Percentiles rank a stretch among this genome's conserved stretches.
phyloP scores from a whole-genome alignment of 208 protist species.

The Trypanosomatidae sp. region DNA sequence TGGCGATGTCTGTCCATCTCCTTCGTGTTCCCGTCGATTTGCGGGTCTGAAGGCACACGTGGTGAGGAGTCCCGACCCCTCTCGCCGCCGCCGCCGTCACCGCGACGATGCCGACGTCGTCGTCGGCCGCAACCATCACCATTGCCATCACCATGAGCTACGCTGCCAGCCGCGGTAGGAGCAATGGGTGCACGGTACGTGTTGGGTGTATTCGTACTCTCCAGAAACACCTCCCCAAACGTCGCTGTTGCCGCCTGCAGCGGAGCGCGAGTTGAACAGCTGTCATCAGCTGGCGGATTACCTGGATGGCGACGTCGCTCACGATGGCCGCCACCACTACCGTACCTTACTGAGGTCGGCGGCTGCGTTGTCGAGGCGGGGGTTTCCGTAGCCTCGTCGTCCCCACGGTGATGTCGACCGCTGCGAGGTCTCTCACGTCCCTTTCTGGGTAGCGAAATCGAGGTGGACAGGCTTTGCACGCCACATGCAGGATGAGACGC shows the following conservation, averaged over 20 bases:
- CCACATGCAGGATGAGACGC: not conserved
- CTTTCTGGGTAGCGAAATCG: not conserved
- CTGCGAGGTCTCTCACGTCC: not conserved
- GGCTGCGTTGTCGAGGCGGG: not conserved
- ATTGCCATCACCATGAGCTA: not conserved
- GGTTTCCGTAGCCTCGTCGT: not conserved
- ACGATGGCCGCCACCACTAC: not conserved
- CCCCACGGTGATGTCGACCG: slow-evolving; percentile 1
- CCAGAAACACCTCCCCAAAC: slow-evolving; percentile 2
- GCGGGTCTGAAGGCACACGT: not conserved
- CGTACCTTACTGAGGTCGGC: not conserved
- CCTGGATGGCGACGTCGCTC: slow-evolving; percentile 11
- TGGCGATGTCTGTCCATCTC: slow-evolving; percentile 7
- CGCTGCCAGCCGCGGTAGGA: not conserved
- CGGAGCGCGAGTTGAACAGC: slow-evolving; percentile 10
- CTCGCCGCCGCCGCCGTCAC: not conserved
- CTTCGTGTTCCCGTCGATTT: not conserved
- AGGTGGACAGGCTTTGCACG: not conserved
- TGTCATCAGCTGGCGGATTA: slow-evolving; percentile 6
- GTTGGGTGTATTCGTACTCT: not conserved
- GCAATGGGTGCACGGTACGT: not conserved
- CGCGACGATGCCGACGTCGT: slow-evolving; percentile 2
- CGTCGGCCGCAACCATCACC: not conserved
- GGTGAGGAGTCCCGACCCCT: not conserved
- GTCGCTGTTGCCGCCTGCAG: slow-evolving; percentile 2